phyloP scores from a whole-genome alignment of 805 yeast species.

The Metschnikowia picachoensis region DNA sequence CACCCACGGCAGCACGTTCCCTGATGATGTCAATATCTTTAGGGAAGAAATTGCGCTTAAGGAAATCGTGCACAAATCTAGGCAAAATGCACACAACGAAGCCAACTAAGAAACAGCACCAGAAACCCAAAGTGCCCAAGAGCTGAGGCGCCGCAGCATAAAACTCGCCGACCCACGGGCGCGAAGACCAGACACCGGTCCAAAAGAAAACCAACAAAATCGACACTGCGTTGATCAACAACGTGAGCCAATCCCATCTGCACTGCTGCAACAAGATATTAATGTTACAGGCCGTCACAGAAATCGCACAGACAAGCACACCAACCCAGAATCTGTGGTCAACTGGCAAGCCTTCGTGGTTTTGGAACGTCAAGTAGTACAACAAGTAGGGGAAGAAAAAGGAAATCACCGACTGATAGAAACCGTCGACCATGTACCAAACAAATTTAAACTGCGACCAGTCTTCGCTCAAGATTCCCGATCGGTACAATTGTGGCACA shows the following conservation, averaged over 20 bases:
- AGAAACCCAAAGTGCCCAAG: slow-evolving; percentile 58
- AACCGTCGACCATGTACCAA: slow-evolving; percentile 73
- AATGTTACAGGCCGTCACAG: slow-evolving; percentile 61
- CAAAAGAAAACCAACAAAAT: slow-evolving; percentile 60
- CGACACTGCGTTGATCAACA: slow-evolving; percentile 51
- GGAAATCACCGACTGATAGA: slow-evolving; percentile 68
- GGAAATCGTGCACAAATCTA: slow-evolving; percentile 49
- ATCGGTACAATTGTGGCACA: slow-evolving; percentile 70
- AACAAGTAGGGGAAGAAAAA: slow-evolving; percentile 70
- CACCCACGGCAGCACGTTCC: slow-evolving; percentile 54
- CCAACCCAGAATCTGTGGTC: slow-evolving; percentile 76
- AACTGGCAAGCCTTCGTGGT: slow-evolving; percentile 51
- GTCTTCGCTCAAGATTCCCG: slow-evolving; percentile 69
- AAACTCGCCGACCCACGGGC: slow-evolving; percentile 50
- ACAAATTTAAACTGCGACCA: slow-evolving; percentile 67
- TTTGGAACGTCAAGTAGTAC: slow-evolving; percentile 31
- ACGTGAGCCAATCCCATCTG: slow-evolving; percentile 75
- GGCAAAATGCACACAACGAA: slow-evolving; percentile 56
- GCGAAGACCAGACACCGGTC: slow-evolving; percentile 76
- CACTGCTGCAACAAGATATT: slow-evolving; percentile 65
- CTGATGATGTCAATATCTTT: slow-evolving; percentile 67
- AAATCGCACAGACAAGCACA: slow-evolving; percentile 52
- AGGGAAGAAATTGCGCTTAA: slow-evolving; percentile 53
- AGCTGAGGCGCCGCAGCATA: slow-evolving; percentile 61
- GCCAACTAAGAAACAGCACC: slow-evolving; percentile 62